These are phyloP conservation scores for Polygonum aviculare DNA, from an alignment of 148 eudicot species.

Conservation along the genomic window DNA sequence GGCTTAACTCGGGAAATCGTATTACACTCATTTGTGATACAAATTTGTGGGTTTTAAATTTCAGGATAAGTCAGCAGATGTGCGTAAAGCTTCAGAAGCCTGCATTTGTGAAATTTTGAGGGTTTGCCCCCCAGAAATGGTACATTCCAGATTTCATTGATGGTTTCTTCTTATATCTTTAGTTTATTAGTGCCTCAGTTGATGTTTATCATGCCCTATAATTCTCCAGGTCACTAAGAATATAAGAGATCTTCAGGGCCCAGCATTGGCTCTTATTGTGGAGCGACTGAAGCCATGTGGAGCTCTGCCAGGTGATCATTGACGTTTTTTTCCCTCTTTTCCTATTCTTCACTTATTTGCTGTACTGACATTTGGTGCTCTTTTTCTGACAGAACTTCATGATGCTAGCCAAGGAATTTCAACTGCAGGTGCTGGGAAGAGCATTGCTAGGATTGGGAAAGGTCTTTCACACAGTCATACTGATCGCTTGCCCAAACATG, in stretches of 20 bases:
- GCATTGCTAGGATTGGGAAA: slow-evolving; percentile 46
- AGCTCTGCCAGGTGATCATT: slow-evolving; percentile 47
- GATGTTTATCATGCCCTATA: not conserved
- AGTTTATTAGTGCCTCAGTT: not conserved
- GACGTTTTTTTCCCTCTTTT: not conserved
- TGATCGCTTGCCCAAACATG: slow-evolving; percentile 58
- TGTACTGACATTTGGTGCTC: slow-evolving; percentile 1
- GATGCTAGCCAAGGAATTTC: slow-evolving; percentile 46
- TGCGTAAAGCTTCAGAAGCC: slow-evolving; percentile 90
- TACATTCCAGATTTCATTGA: slow-evolving; percentile 13
- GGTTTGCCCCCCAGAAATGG: slow-evolving; percentile 79
- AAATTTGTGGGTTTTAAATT: slow-evolving; percentile 2
- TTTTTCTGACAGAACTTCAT: slow-evolving; percentile 36
- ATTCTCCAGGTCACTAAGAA: slow-evolving; percentile 63
- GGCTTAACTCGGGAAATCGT: not conserved
- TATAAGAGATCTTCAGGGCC: slow-evolving; percentile 86
- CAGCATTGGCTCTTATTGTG: slow-evolving; percentile 66
- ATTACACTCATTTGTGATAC: not conserved
- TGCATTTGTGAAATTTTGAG: slow-evolving; percentile 71
- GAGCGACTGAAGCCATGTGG: slow-evolving; percentile 70
- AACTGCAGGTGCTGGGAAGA: slow-evolving; percentile 36
- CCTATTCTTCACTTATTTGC: not conserved
- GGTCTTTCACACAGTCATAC: slow-evolving; percentile 38
- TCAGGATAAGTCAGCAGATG: slow-evolving; percentile 99
- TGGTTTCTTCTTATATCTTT: not conserved